Base-by-base conservation (phyloP, 495 filamentous ascomycete species). In the Amphirosellinia nigrospora region DNA sequence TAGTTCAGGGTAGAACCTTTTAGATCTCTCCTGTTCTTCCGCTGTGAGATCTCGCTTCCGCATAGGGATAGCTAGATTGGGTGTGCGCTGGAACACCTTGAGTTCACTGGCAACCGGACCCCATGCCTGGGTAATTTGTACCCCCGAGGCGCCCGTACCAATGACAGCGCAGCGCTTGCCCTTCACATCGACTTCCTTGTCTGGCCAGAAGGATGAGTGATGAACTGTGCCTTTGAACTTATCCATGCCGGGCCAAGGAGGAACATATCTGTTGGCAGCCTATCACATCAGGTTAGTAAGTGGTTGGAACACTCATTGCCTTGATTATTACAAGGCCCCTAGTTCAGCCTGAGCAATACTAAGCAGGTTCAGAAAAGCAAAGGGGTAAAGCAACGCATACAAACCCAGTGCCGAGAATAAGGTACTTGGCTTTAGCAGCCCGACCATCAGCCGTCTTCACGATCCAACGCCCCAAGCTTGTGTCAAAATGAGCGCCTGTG, bases 181-280 rank as follows among this genome's bases (percentile, higher is more conserved):
- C 21, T 73, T 74, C 9, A 88, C 73, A 67, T 87, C 78, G 39
- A 87, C 76, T 13, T 76, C 74, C 6, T 83, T 75, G 16, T 85
- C 79, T 0, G 88, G 89, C 89, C 89, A 91, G 75, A 85, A 83
- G 2, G 86, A 85, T 0, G 88, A 83, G 66, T 91, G 89, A 68
- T 87, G 78, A 4, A 89, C 78, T 5, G 73, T 48, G 4, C 89
- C 88, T 26, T 82, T 78, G 81, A 86, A 91, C 1, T 78, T 80
- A 0, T 84, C 80, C 5, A 90, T 73, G 4, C 87, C 87, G n/a
- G 77, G 73, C 80, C 82, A 87, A 7, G 81, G 74, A 0, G 88
- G 87, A 10, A 73, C 32, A n/a, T 77, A 70, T 26, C 76, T 55
- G 13, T 77, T 84, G 7, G 81, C 77, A 4, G 82, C 80, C 64